Base-by-base conservation (phyloP, 805 yeast species). In the Pichia nakasei region DNA sequence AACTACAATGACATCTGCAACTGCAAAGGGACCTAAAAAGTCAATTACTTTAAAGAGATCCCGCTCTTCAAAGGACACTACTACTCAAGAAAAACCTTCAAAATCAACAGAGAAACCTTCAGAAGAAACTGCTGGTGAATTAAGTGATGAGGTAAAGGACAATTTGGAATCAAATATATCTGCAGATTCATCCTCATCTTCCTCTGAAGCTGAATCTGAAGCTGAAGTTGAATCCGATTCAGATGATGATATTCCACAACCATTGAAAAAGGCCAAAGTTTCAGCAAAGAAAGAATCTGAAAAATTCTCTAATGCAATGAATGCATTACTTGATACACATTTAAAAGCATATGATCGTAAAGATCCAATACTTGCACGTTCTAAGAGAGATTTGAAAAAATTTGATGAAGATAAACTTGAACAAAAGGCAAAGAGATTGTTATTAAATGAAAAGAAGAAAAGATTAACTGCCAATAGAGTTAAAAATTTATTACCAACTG, bases 301-400 rank as follows among this genome's bases (percentile, higher is more conserved):
- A 37, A 71, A 78, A 2, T 91, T 93, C 57, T 85, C 95, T 18
- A 72, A 65, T 43, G 97, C 97, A 0, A 78, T 93, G 57, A 78
- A 69, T 52, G 93, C 95, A 15, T 83, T 91, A 54, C 66, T 91
- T 41, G 84, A 83, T 5, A 86, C 97, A 2, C 81, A 78, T 55
- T 69, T 91, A 52, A 93, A 93, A 60, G 94, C 96, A 0, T 84
- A 91, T 55, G 87, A 84, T 57, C 73, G 97, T 57, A 75, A 75
- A 37, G 95, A 89, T 60, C 98, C 98, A 3, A 85, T 91, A 44
- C 72, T 91, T 65, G 89, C 91, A 8, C 79, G 97, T 64, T 70
- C 76, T 21, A 84, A 85, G 56, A 84, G 82, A 52, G 70, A 73
- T 35, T 48, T 80, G 41, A 82, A 80, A 64, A 80, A 85, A 52